Evolutionary conservation across 192 early-diverging fungal species (phyloP).

Genomic region (Fimicolochytrium jonesii): DNA sequence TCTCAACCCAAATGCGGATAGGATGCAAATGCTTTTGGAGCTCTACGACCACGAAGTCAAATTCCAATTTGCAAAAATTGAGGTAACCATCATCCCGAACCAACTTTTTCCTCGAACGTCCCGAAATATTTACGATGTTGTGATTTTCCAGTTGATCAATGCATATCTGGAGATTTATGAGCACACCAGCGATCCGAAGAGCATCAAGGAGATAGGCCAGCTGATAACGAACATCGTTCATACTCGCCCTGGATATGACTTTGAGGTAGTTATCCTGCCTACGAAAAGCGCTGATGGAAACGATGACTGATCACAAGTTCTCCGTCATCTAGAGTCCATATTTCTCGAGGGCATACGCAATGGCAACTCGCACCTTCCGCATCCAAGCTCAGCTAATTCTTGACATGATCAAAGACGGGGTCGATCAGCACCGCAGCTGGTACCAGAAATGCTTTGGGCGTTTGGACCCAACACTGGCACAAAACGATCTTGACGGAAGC

Average conservation of each 20-base stretch:
- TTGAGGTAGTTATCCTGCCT: conserved; percentile 28
- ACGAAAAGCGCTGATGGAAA: background rate
- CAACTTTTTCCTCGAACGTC: background rate
- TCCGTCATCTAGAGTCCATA: conserved; percentile 25
- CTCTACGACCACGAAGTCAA: conserved; percentile 46
- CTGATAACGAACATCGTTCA: conserved; percentile 40
- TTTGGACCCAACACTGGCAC: conserved; percentile 9
- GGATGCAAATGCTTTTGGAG: conserved; percentile 48
- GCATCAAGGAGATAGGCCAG: conserved; percentile 35
- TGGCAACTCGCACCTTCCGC: conserved; percentile 28
- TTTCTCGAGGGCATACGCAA: conserved; percentile 38
- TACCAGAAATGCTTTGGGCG: conserved; percentile 19
- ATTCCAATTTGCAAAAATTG: conserved; percentile 50
- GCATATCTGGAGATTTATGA: conserved; percentile 49
- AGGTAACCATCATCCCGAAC: no score
- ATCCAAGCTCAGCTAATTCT: conserved; percentile 32
- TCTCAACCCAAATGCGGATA: conserved; percentile 39
- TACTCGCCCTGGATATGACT: conserved; percentile 34
- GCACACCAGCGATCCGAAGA: conserved; percentile 23
- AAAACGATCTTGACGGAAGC: conserved; percentile 8
- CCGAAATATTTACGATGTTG: no score
- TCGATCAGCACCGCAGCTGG: conserved; percentile 32
- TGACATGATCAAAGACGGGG: conserved; percentile 14
- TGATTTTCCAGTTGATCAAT: conserved; percentile 34
- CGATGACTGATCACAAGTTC: background rate